Conservation (phyloP, 1,284 basidiomycete species). For the Moniliophthora roreri region DNA sequence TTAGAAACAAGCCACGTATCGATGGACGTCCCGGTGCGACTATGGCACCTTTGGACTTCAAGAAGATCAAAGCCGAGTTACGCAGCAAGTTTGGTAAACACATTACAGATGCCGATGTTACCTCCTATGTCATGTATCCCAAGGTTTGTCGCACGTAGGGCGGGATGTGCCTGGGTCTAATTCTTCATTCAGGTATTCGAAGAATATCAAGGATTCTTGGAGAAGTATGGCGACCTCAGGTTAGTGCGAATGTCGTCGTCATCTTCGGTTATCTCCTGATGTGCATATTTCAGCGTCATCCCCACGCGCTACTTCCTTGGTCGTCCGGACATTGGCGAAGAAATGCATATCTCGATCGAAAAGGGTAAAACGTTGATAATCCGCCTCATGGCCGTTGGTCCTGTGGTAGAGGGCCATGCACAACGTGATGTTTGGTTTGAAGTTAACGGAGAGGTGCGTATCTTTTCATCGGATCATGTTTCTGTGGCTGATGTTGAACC, state of each 20-base stretch:
- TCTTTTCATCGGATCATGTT: constrained; percentile 10
- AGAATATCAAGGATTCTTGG: constrained; percentile 93
- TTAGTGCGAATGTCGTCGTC: constrained; percentile 30
- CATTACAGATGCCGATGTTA: constrained; percentile 91
- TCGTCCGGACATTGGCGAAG: constrained; percentile 89
- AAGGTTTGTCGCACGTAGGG: constrained; percentile 52
- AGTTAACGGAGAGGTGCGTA: constrained; percentile 88
- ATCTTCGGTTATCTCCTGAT: constrained; percentile 10
- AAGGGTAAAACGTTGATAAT: constrained; percentile 97
- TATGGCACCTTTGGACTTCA: constrained; percentile 91
- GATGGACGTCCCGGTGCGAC: constrained; percentile 90
- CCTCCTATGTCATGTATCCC: constrained; percentile 95
- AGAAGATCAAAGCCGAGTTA: constrained; percentile 92
- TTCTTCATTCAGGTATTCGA: constrained; percentile 80
- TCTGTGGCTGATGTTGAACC: constrained; percentile 12
- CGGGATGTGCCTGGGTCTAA: not conserved
- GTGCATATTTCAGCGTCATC: constrained; percentile 59
- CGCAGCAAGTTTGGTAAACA: constrained; percentile 93
- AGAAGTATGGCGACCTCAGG: constrained; percentile 96
- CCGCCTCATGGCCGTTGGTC: constrained; percentile 93
- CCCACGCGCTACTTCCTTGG: constrained; percentile 98
- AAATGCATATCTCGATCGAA: constrained; percentile 96
- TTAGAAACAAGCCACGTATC: constrained; percentile 92
- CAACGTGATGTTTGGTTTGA: constrained; percentile 99
- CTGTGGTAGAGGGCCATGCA: constrained; percentile 88